Evolutionary conservation across 2,329 filamentous ascomycete genomes (phyloP).

Genomic region (Beauveria brongniartii): DNA sequence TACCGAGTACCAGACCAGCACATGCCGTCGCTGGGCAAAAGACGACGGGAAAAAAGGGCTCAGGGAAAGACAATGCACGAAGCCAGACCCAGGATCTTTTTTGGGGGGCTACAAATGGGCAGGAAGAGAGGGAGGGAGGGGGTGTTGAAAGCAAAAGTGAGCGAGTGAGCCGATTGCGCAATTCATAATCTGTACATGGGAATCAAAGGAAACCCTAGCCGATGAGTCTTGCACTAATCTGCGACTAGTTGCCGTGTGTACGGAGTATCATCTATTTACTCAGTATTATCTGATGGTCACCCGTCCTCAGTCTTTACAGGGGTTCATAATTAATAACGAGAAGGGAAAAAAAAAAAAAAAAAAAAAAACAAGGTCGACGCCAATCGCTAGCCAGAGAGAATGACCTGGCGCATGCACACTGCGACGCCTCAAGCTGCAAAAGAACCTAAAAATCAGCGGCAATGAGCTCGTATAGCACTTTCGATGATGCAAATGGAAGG

Average conservation of each 20-base stretch:
- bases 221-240: not conserved
- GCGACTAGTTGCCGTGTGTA: not conserved
- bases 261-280: not conserved
- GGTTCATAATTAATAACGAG: not conserved
- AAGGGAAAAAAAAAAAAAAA: not conserved
- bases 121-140: not conserved
- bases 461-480: not conserved
- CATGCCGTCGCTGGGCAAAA: too few species aligned
- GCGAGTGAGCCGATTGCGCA: constrained; percentile 1
- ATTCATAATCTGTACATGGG: constrained; percentile 2
- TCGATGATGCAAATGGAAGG: not conserved
- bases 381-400: not conserved
- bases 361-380: not conserved
- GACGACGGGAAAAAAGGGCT: too few species aligned
- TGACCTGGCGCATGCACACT: not conserved
- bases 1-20: too few species aligned
- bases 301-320: not conserved
- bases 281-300: not conserved
- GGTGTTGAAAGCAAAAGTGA: not conserved
- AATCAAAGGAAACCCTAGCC: not conserved
- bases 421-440: not conserved
- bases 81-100: not conserved
- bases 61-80: too few species aligned
- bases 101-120: not conserved
- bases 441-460: not conserved